Conservation (phyloP, 345 rosid genomes). For the Citrus glauca region DNA sequence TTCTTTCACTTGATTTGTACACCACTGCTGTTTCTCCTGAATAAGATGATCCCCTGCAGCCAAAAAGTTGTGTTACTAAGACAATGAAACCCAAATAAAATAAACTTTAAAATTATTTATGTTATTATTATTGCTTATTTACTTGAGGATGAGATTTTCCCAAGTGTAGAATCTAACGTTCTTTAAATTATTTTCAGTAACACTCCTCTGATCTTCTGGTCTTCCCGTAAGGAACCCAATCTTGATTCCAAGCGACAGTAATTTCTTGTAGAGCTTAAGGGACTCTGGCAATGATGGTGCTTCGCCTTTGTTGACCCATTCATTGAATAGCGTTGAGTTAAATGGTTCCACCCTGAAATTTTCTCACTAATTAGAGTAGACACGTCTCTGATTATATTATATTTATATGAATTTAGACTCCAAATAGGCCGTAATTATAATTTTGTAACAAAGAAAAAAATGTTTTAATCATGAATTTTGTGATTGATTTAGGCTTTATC, state of each 20-base stretch:
- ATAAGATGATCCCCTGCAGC: constrained; percentile 23
- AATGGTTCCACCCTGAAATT: constrained; percentile 24
- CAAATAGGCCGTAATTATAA: no score
- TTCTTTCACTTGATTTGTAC: constrained; percentile 34
- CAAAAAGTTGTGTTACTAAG: neutral
- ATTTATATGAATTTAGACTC: no score
- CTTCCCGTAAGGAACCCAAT: constrained; percentile 45
- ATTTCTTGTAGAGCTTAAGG: constrained; percentile 22
- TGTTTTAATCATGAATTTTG: no score
- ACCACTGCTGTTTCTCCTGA: constrained; percentile 21
- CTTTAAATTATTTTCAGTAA: constrained; percentile 26
- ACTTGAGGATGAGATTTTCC: constrained; percentile 41
- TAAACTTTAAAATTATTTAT: neutral
- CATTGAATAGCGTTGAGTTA: constrained; percentile 17
- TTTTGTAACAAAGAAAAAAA: no score
- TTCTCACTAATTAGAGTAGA: no score
- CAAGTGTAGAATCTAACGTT: constrained; percentile 38
- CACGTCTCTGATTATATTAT: no score
- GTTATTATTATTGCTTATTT: constrained; percentile 16
- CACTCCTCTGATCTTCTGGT: constrained; percentile 15
- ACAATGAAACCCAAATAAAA: neutral
- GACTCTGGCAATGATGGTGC: constrained; percentile 43
- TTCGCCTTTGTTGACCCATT: constrained; percentile 32
- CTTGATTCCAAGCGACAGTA: constrained; percentile 33
- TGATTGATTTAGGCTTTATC: no score